Evolutionary conservation across 116 monocot species (phyloP).

Genomic region (Trichopus zeylanicus): DNA sequence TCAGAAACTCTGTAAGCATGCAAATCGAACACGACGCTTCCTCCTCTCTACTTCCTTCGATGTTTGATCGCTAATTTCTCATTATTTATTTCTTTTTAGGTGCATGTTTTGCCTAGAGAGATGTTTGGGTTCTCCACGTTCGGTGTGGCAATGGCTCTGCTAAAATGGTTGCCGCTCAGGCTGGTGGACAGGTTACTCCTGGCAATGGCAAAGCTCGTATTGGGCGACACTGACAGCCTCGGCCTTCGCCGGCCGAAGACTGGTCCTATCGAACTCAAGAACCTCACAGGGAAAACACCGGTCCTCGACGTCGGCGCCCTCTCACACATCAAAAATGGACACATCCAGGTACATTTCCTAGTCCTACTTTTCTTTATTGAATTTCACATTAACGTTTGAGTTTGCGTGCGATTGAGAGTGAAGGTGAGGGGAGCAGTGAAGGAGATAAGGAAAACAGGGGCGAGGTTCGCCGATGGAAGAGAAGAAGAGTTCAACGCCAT

Average conservation of each 20-base stretch:
- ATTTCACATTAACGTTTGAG: background rate
- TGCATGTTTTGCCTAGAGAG: slow-evolving; percentile 77
- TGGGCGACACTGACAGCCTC: slow-evolving; percentile 56
- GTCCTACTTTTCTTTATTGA: background rate
- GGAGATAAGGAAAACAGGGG: slow-evolving; percentile 53
- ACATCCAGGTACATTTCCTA: slow-evolving; percentile 43
- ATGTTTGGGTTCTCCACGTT: slow-evolving; percentile 66
- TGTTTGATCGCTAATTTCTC: background rate
- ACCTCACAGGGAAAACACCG: slow-evolving; percentile 69
- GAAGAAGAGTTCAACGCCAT: slow-evolving; percentile 62
- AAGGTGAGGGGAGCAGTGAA: slow-evolving; percentile 62
- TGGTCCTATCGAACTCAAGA: slow-evolving; percentile 81
- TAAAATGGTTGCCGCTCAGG: slow-evolving; percentile 46
- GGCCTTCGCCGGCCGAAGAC: slow-evolving; percentile 55
- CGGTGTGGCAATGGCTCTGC: slow-evolving; percentile 58
- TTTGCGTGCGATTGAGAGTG: background rate
- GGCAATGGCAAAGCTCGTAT: slow-evolving; percentile 20
- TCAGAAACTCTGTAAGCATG: slow-evolving; percentile 58
- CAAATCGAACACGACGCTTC: background rate
- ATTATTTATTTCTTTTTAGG: slow-evolving; percentile 17
- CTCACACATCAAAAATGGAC: slow-evolving; percentile 55
- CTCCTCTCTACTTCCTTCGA: background rate
- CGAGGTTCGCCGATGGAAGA: slow-evolving; percentile 65
- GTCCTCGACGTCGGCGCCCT: slow-evolving; percentile 74
- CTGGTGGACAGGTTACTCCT: slow-evolving; percentile 62